Conservation (phyloP, 1,139 yeast species). For the Candida sanyaensis region DNA sequence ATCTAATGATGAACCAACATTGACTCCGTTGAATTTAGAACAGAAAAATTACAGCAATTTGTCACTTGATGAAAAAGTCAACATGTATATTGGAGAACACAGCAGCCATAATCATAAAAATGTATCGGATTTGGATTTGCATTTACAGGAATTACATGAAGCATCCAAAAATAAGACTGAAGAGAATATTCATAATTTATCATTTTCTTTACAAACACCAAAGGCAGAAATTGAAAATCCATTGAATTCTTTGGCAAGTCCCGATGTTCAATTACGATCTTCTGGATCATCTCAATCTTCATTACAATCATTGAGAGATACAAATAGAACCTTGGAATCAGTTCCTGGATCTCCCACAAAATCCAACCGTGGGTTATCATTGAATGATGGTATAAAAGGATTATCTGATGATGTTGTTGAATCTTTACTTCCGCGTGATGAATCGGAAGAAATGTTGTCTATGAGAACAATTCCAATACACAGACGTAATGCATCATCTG, state of each 20-base stretch:
- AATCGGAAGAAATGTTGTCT: slow-evolving; percentile 11
- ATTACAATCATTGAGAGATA: slow-evolving; percentile 41
- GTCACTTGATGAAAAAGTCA: slow-evolving; percentile 42
- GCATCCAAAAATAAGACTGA: slow-evolving; percentile 31
- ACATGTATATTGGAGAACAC: slow-evolving; percentile 27
- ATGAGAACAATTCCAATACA: slow-evolving; percentile 2
- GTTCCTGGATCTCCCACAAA: slow-evolving; percentile 20
- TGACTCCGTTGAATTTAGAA: slow-evolving; percentile 25
- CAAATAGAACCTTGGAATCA: slow-evolving; percentile 36
- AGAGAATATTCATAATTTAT: slow-evolving; percentile 38
- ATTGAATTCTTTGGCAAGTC: slow-evolving; percentile 31
- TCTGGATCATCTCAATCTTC: slow-evolving; percentile 50
- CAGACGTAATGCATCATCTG: neutral
- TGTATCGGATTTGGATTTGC: slow-evolving; percentile 34
- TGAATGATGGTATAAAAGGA: slow-evolving; percentile 50
- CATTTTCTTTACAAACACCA: slow-evolving; percentile 33
- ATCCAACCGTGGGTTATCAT: slow-evolving; percentile 31
- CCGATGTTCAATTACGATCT: slow-evolving; percentile 34
- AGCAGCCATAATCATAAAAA: slow-evolving; percentile 7
- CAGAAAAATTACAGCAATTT: slow-evolving; percentile 29
- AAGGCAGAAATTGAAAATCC: slow-evolving; percentile 32
- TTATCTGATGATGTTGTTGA: slow-evolving; percentile 43
- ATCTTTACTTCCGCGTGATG: slow-evolving; percentile 29
- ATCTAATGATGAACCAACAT: slow-evolving; percentile 21
- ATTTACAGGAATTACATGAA: slow-evolving; percentile 32